Base-by-base conservation (phyloP, 768 basidiomycete species). In the Naematelia encephala region DNA sequence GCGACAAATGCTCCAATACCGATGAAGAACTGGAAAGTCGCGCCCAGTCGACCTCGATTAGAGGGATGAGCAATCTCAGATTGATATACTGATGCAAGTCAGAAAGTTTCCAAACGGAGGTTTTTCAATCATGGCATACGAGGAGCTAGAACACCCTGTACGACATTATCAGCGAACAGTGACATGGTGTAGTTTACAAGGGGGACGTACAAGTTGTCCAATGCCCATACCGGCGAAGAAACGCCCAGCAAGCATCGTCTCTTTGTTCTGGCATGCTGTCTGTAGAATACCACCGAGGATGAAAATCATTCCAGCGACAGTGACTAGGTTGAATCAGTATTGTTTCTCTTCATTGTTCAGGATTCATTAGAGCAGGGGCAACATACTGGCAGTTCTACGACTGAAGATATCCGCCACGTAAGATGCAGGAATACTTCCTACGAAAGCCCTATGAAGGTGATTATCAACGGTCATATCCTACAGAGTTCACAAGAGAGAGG, bases 1-100 rank as follows among this genome's bases (percentile, higher is more conserved):
- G 89, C 81, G 59, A 90, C 71, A 72, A 91, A 89, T 54, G 89
- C 82, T 55, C 90, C 90, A 14, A 86, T 89, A 89, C 89, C 90
- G 1, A 91, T 60, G 82, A 83, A 14, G 82, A 83, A 54, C 79
- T 72, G 66, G 58, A 63, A 63, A 13, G 59, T 60, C 16, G 62
- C 62, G 28, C 34, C 39, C 13, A 87, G 80, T 88, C 59, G 62
- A 46, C 62, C 84, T 80, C 5, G 83, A 80, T 76, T 68, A 60
- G 64, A 74, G 56, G 43, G 60, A 88, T 80, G 89, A 87, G 64
- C 67, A 51, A 85, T 84, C 72, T 84, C 83, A 16, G 83, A 80
- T 73, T 85, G 83, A 68, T 85, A 84, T 10, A 85, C 67, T 25
- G 82, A 80, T 4, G 16, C 19, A 27, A 50, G 26, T 27, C 48